These are phyloP conservation scores for Penicillium pulvis DNA, from an alignment of 495 filamentous ascomycete genomes.

Conservation along the genomic window DNA sequence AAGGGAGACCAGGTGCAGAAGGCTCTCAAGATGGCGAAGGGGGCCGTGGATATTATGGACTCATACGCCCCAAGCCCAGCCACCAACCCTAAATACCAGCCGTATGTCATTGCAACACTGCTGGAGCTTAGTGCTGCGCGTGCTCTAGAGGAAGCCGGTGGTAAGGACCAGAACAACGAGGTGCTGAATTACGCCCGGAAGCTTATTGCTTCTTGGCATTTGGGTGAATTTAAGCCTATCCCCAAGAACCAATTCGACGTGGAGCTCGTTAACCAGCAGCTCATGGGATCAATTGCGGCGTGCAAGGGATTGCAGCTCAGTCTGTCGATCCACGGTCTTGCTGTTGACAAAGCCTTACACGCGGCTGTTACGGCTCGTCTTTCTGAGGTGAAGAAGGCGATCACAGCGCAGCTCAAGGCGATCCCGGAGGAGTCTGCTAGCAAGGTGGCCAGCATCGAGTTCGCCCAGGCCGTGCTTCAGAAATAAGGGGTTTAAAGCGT, in stretches of 20 bases:
- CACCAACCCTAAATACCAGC: constrained; percentile 36
- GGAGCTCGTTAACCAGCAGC: constrained; percentile 16
- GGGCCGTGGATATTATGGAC: constrained; percentile 55
- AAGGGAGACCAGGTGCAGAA: constrained; percentile 35
- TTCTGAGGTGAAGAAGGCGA: constrained; percentile 21
- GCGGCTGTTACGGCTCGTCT: constrained; percentile 3
- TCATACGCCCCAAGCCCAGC: constrained; percentile 12
- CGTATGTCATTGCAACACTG: constrained; percentile 45
- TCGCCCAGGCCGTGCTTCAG: not conserved
- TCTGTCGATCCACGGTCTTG: constrained; percentile 15
- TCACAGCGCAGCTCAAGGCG: constrained; percentile 17
- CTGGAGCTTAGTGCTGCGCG: constrained; percentile 48
- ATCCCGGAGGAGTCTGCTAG: constrained; percentile 3
- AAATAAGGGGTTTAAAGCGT: not conserved
- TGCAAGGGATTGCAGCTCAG: constrained; percentile 36
- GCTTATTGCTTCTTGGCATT: constrained; percentile 20
- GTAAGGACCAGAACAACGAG: constrained; percentile 34
- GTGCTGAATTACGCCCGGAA: constrained; percentile 41
- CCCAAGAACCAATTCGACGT: constrained; percentile 11
- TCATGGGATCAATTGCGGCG: constrained; percentile 35
- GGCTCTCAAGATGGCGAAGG: constrained; percentile 47
- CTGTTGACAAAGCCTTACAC: constrained; percentile 13
- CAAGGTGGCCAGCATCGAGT: constrained; percentile 11
- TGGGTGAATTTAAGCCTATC: constrained; percentile 16
- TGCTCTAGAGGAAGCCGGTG: constrained; percentile 31